Base-by-base conservation (phyloP, 306 rosid species). In the Rosa rugosa region DNA sequence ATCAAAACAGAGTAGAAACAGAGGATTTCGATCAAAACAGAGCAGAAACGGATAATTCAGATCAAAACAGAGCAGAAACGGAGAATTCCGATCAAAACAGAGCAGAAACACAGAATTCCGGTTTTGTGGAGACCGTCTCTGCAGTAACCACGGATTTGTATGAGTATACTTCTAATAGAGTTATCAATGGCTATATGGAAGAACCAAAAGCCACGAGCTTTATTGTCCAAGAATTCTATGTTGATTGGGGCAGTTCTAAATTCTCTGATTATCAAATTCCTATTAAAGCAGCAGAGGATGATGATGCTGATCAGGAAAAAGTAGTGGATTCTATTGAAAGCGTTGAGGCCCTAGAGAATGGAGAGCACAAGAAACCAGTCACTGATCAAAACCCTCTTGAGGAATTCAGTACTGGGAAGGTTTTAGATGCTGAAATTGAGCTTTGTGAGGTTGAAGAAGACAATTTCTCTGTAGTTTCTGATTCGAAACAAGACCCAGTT, bases 201-300 rank as follows among this genome's bases (percentile, higher is more conserved):
- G 89, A 86, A n/a, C 92, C 91, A 42, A 87, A 82, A 63, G 4
- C 81, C 42, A 62, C 81, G 60, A 85, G 77, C 78, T 87, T 92
- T 69, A 75, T 77, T 18, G 83, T 87, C 51, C 87, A 83, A 75
- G 89, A 89, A n/a, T 80, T 83, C n/a, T 86, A 76, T 71, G 56
- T 73, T 67, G 84, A 80, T 80, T 83, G 90, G 27, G 54, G 77
- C 23, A 83, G 77, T 75, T 69, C 78, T 49, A 4, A 51, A 17
- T 5, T 70, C 73, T 73, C 86, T 25, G 69, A 63, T 51, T 47
- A 78, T 71, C 23, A 77, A 64, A 23, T 53, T 53, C 25, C 69
- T 34, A 67, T 18, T 16, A 51, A 54, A 22, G 76, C 62, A 47
- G 50, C 60, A 17, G 76, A 71, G 25, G 64, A 56, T 1, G 10